A percentile compares a stretch with the other conserved stretches of the same genome.
Evolutionary conservation across 345 rosid genomes (phyloP).

Genomic region (Hibiscus trionum): DNA sequence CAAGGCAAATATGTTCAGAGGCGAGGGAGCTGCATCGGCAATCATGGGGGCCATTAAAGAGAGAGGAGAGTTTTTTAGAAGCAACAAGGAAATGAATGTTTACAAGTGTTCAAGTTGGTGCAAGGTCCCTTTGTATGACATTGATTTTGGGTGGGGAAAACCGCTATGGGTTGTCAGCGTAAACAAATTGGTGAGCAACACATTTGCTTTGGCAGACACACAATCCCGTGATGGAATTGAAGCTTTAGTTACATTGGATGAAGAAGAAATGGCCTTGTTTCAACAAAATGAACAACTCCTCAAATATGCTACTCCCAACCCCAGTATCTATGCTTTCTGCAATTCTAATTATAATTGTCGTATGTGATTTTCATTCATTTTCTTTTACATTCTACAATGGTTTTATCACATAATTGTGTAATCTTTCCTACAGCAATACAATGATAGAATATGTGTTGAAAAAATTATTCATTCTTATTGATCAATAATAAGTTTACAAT

Average conservation of each 20-base stretch:
- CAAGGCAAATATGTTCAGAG: not conserved
- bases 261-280: conserved; percentile 13
- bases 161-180: conserved; percentile 8
- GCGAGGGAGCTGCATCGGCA: not conserved
- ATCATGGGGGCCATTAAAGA: conserved; percentile 3
- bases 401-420: not conserved
- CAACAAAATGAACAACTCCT: conserved; percentile 8
- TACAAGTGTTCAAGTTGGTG: conserved; percentile 18
- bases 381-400: not conserved
- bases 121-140: conserved; percentile 6
- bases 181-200: conserved; percentile 7
- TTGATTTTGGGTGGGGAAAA: conserved; percentile 14
- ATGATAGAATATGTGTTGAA: not conserved
- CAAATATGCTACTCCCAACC: not conserved
- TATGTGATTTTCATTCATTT: not conserved
- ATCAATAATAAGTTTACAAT: too few relatives aligned
- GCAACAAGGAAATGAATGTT: not conserved
- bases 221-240: conserved; percentile 8
- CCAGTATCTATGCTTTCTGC: not conserved
- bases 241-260: conserved; percentile 9
- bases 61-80: not conserved
- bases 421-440: not conserved
- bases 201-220: conserved; percentile 11
- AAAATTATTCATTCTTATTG: too few relatives aligned
- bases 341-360: not conserved